These are phyloP conservation scores for Suhomyces panamericanus DNA, from an alignment of 1,139 yeast genomes.

Conservation along the genomic window DNA sequence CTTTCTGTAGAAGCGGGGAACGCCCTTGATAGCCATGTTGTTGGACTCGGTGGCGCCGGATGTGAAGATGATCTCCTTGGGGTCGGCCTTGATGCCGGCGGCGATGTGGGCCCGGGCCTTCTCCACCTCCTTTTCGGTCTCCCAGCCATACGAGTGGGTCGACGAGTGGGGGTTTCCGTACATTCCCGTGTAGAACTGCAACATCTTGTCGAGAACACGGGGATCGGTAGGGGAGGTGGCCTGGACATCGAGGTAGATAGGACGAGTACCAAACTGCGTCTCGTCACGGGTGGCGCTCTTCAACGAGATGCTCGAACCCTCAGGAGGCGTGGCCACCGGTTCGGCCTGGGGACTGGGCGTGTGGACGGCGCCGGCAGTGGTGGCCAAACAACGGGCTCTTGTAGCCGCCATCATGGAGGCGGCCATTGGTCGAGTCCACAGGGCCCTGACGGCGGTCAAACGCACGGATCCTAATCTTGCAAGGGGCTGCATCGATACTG, in stretches of 20 bases:
- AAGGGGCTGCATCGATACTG: conserved; percentile 1
- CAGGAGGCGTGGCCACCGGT: conserved; percentile 36
- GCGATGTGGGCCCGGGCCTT: conserved; percentile 83
- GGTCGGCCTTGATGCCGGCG: conserved; percentile 82
- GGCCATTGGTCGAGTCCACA: background rate
- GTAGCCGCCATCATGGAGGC: background rate
- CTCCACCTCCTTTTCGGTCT: conserved; percentile 90
- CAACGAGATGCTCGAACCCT: conserved; percentile 46
- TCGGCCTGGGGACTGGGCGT: conserved; percentile 21
- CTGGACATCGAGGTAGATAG: conserved; percentile 92
- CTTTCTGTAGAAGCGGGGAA: conserved; percentile 86
- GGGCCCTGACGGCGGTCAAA: background rate
- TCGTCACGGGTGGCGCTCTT: conserved; percentile 49
- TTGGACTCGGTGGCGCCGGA: conserved; percentile 98
- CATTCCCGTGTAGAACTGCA: conserved; percentile 86
- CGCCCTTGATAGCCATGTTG: conserved; percentile 93
- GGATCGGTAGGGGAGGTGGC: conserved; percentile 99
- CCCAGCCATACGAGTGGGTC: conserved; percentile 99
- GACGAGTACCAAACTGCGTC: conserved; percentile 62
- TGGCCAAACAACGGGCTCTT: conserved; percentile 10
- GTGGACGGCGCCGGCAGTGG: conserved; percentile 23
- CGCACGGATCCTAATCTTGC: conserved; percentile 3
- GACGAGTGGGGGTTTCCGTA: conserved; percentile 98
- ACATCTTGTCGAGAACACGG: conserved; percentile 91
- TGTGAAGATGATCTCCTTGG: conserved; percentile 94